Conservation (phyloP, 176 grass and related monocot species). For the Rhynchospora pubera region DNA sequence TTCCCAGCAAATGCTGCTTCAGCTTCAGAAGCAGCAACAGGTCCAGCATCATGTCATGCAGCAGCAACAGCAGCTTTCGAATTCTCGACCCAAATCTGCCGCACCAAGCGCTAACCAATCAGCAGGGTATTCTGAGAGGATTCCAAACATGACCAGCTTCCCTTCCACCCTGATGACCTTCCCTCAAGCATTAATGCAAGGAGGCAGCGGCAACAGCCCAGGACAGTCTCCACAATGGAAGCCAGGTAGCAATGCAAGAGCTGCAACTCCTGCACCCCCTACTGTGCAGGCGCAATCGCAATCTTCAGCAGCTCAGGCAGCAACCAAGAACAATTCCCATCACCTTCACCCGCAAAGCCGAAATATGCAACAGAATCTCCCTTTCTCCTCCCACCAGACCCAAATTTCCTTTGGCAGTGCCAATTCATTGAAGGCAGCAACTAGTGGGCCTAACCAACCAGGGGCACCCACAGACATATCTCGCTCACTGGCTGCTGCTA, state of each 20-base stretch:
- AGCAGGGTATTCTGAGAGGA: conserved; percentile 29
- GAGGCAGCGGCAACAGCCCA: conserved; percentile 18
- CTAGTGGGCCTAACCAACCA: conserved; percentile 40
- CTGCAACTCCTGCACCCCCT: conserved; percentile 24
- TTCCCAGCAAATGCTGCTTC: conserved; percentile 33
- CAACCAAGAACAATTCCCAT: conserved; percentile 49
- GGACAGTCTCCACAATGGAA: conserved; percentile 55
- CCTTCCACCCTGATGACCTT: conserved; percentile 26
- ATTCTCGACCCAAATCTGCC: conserved; percentile 61
- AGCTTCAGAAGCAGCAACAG: conserved; percentile 39
- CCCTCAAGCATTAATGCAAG: conserved; percentile 30
- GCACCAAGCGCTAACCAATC: conserved; percentile 43
- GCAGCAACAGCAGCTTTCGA: conserved; percentile 50
- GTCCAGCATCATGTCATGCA: conserved; percentile 45
- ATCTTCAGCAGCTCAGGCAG: conserved; percentile 27
- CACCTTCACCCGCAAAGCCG: conserved; percentile 34
- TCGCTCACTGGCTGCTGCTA: conserved; percentile 54
- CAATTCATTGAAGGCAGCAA: conserved; percentile 50
- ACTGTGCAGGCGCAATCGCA: conserved; percentile 29
- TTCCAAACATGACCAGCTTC: conserved; percentile 44
- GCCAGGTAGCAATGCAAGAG: conserved; percentile 38
- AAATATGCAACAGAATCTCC: conserved; percentile 42
- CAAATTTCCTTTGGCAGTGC: conserved; percentile 53
- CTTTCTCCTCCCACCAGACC: conserved; percentile 48
- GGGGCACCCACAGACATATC: conserved; percentile 46